phyloP scores from a whole-genome alignment of 768 basidiomycete genomes.

The Trametes cinnabarina region DNA sequence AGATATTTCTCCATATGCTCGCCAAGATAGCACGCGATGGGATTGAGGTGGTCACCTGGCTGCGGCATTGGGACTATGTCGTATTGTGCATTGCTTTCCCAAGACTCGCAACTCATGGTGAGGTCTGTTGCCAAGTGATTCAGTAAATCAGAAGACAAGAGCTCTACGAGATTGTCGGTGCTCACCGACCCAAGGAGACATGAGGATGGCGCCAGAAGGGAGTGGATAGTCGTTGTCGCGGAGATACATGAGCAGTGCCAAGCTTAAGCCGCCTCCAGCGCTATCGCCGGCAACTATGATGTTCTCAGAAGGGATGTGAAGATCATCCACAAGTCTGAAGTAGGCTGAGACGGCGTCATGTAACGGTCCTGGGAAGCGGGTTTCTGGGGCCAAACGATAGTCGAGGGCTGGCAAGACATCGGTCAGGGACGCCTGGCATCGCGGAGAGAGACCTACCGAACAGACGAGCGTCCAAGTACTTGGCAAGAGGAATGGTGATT shows the following conservation, averaged over 20 bases:
- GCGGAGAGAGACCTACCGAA: conserved; percentile 52
- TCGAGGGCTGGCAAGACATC: conserved; percentile 65
- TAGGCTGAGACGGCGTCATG: conserved; percentile 87
- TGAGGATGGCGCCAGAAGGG: conserved; percentile 81
- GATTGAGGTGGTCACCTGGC: conserved; percentile 83
- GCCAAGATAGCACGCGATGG: conserved; percentile 91
- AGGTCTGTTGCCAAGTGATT: conserved; percentile 54
- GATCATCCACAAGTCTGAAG: conserved; percentile 80
- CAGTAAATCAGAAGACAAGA: not conserved
- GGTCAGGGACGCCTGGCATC: not conserved
- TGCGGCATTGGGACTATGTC: conserved; percentile 78
- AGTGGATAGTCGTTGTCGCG: conserved; percentile 86
- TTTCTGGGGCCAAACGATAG: conserved; percentile 95
- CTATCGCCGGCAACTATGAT: conserved; percentile 89
- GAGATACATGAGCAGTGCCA: conserved; percentile 90
- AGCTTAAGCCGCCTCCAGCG: conserved; percentile 85
- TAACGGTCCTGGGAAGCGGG: conserved; percentile 85
- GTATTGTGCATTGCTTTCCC: conserved; percentile 86
- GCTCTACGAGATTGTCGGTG: too few species aligned
- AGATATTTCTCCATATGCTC: conserved; percentile 75
- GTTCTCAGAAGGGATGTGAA: conserved; percentile 89
- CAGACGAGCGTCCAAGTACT: conserved; percentile 83
- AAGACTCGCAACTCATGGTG: conserved; percentile 97
- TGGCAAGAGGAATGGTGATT: conserved; percentile 88
- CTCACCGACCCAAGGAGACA: conserved; percentile 96